Evolutionary conservation across 306 rosid species (phyloP).

Genomic region (Cucurbita moschata): DNA sequence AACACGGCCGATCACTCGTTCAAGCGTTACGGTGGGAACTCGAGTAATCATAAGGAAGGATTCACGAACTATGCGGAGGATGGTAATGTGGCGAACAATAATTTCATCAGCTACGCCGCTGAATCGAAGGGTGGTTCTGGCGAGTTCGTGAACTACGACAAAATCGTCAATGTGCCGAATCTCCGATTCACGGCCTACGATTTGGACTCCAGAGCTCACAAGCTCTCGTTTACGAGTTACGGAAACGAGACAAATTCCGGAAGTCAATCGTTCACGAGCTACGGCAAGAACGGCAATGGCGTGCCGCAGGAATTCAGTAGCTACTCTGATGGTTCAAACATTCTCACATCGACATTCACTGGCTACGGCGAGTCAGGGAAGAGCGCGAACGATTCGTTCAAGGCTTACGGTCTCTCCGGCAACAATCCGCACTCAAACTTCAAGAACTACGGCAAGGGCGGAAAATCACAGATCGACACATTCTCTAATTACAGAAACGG

Average conservation of each 20-base stretch:
- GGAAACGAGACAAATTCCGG: slow-evolving; percentile 75
- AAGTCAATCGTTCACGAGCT: slow-evolving; percentile 37
- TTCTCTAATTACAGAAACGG: slow-evolving; percentile 51
- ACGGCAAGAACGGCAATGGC: slow-evolving; percentile 43
- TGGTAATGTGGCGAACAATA: slow-evolving; percentile 49
- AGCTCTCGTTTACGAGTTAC: slow-evolving; percentile 51
- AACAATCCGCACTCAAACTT: slow-evolving; percentile 56
- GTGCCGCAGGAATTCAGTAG: slow-evolving; percentile 42
- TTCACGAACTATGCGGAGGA: slow-evolving; percentile 58
- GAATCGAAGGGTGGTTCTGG: slow-evolving; percentile 31
- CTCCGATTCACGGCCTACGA: slow-evolving; percentile 57
- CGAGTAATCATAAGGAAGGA: slow-evolving; percentile 30
- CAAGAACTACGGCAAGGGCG: slow-evolving; percentile 40
- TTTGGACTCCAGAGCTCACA: slow-evolving; percentile 36
- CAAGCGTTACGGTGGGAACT: slow-evolving; percentile 31
- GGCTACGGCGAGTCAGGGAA: slow-evolving; percentile 50
- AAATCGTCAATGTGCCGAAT: slow-evolving; percentile 60
- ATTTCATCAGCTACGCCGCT: slow-evolving; percentile 44
- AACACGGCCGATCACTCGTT: slow-evolving; percentile 58
- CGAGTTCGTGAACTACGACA: slow-evolving; percentile 45
- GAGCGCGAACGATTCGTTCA: slow-evolving; percentile 46
- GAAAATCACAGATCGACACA: slow-evolving; percentile 27
- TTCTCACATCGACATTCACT: slow-evolving; percentile 42
- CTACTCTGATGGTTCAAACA: slow-evolving; percentile 48
- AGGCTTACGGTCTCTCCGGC: slow-evolving; percentile 38